Conservation (phyloP, 2,329 filamentous ascomycete species). For the Colletotrichum tamarilloi region DNA sequence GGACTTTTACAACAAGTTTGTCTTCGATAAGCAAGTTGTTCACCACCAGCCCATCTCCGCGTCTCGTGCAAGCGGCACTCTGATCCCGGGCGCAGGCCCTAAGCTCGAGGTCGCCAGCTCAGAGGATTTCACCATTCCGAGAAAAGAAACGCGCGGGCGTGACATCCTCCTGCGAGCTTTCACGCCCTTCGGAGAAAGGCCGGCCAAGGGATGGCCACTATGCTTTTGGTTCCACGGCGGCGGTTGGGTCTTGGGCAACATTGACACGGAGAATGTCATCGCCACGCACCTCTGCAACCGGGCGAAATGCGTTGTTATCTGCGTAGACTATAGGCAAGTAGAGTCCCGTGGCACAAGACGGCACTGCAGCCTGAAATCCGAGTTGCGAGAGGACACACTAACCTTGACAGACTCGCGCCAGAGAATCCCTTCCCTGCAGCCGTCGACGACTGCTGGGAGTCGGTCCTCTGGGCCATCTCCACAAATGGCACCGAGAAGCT, state of each 20-base stretch:
- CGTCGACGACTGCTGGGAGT: conserved; percentile 67
- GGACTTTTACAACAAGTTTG: conserved; percentile 62
- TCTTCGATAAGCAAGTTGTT: conserved; percentile 63
- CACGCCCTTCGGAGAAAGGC: conserved; percentile 56
- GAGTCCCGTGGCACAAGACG: background rate
- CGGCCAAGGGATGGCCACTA: conserved; percentile 63
- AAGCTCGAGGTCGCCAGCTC: conserved; percentile 58
- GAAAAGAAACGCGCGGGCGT: conserved; percentile 58
- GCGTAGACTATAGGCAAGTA: conserved; percentile 63
- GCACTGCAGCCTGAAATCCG: background rate
- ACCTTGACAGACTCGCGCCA: conserved; percentile 60
- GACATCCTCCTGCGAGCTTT: conserved; percentile 61
- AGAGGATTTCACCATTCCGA: conserved; percentile 54
- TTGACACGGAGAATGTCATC: conserved; percentile 67
- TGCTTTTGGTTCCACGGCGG: conserved; percentile 69
- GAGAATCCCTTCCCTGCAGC: conserved; percentile 67
- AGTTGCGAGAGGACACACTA: too few species aligned
- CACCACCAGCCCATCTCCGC: conserved; percentile 64
- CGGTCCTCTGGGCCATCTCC: conserved; percentile 57
- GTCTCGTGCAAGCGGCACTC: conserved; percentile 60
- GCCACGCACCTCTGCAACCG: conserved; percentile 64
- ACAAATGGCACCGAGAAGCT: conserved; percentile 41
- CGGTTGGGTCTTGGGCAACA: conserved; percentile 68
- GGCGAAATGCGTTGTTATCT: conserved; percentile 63
- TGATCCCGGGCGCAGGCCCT: conserved; percentile 64